Percentiles rank a stretch among this genome's conserved stretches.
These are phyloP conservation scores for Fusarium solani-melongenae DNA, from an alignment of 2,329 filamentous ascomycete genomes.

Conservation along the genomic window DNA sequence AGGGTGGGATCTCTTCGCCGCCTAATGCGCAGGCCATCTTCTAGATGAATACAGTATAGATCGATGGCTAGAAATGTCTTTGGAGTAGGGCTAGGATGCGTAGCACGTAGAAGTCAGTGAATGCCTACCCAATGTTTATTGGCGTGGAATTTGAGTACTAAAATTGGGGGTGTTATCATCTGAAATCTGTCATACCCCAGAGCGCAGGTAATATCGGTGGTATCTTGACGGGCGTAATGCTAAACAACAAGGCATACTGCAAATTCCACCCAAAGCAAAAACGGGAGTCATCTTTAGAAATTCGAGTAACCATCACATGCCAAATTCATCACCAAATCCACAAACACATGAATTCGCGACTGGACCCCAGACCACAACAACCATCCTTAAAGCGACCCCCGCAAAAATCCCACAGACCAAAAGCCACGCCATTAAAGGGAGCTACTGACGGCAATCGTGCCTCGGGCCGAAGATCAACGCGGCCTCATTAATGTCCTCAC, in stretches of 20 bases:
- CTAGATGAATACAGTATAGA: neutral
- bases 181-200: neutral
- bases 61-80: neutral
- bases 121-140: neutral
- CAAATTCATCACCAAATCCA: neutral
- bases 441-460: neutral
- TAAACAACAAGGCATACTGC: neutral
- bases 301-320: neutral
- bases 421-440: neutral
- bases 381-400: neutral
- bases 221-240: neutral
- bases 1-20: slow-evolving; percentile 19
- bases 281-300: neutral
- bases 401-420: neutral
- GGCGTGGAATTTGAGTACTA: neutral
- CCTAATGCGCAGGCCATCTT: slow-evolving; percentile 31
- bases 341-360: neutral
- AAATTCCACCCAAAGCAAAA: neutral
- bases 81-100: neutral
- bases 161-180: neutral
- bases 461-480: neutral
- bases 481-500: neutral
- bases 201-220: neutral
- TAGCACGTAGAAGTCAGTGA: neutral
- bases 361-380: neutral